Percentiles rank a stretch among this genome's conserved stretches.
phyloP scores from a whole-genome alignment of 2,329 filamentous ascomycete genomes.

The Elsinoe australis region DNA sequence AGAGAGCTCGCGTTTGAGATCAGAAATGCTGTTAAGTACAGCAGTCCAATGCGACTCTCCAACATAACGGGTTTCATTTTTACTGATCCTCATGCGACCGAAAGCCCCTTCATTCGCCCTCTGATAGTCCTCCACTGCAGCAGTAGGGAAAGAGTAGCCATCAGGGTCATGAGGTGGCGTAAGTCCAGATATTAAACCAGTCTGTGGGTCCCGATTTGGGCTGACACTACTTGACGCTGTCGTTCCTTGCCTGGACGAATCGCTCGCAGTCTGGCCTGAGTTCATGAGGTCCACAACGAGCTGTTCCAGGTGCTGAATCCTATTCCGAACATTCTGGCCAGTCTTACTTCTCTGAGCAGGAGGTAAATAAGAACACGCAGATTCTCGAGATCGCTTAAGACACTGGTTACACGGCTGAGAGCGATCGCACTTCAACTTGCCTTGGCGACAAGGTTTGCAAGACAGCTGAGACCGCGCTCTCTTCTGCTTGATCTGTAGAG shows the following conservation, averaged over 20 bases:
- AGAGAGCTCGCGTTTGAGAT: constrained; percentile 29
- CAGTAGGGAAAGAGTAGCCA: not conserved
- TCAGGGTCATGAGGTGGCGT: constrained; percentile 27
- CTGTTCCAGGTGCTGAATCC: constrained; percentile 30
- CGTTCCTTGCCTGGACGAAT: not conserved
- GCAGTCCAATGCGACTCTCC: constrained; percentile 79
- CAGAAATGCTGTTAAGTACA: constrained; percentile 56
- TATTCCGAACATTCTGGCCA: constrained; percentile 30
- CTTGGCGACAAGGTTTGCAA: constrained; percentile 31
- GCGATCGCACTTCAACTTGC: constrained; percentile 34
- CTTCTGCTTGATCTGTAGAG: constrained; percentile 27
- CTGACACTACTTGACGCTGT: not conserved
- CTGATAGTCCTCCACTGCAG: constrained; percentile 1
- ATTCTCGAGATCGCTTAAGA: constrained; percentile 29
- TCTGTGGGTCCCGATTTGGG: not conserved
- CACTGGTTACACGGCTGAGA: constrained; percentile 33
- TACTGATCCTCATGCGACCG: constrained; percentile 74
- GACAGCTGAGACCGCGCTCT: constrained; percentile 31
- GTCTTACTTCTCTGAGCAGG: constrained; percentile 28
- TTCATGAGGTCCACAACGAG: constrained; percentile 34
- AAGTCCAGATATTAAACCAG: constrained; percentile 21
- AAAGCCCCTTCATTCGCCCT: constrained; percentile 55
- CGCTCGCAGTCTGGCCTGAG: constrained; percentile 16
- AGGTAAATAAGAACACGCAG: constrained; percentile 28
- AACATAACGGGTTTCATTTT: constrained; percentile 67